phyloP scores from a whole-genome alignment of 2,329 filamentous ascomycete genomes.

The Fusarium praegraminearum region DNA sequence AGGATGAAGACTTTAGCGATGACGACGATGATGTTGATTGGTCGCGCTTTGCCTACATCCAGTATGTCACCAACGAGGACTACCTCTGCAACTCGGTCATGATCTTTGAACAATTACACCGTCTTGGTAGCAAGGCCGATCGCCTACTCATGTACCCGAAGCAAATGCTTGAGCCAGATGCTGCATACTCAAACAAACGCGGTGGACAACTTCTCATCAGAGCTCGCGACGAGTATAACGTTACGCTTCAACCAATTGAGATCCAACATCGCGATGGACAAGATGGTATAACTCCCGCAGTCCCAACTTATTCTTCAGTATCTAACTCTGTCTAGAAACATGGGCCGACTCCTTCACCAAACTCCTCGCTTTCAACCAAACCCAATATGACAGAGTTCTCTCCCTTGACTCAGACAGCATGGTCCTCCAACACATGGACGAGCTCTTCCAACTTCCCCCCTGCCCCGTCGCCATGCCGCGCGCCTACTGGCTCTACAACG shows the following conservation, averaged over 20 bases:
- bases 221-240: slow-evolving; percentile 59
- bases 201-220: slow-evolving; percentile 52
- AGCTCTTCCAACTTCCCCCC: slow-evolving; percentile 75
- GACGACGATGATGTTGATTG: slow-evolving; percentile 14
- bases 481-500: slow-evolving; percentile 75
- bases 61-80: slow-evolving; percentile 61
- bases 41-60: slow-evolving; percentile 59
- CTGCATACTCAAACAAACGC: background rate
- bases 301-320: rapidly evolving
- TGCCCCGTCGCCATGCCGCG: slow-evolving; percentile 75
- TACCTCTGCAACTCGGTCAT: slow-evolving; percentile 65
- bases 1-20: background rate
- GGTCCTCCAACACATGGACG: slow-evolving; percentile 73
- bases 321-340: slow-evolving; percentile 53
- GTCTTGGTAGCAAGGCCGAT: slow-evolving; percentile 58
- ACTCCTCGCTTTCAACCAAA: slow-evolving; percentile 75
- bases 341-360: slow-evolving; percentile 77
- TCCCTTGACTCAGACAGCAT: slow-evolving; percentile 74
- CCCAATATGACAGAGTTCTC: slow-evolving; percentile 64
- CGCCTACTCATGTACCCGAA: slow-evolving; percentile 61
- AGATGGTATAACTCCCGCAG: slow-evolving; percentile 49
- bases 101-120: slow-evolving; percentile 60
- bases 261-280: slow-evolving; percentile 53
- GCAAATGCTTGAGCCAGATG: slow-evolving; percentile 50
- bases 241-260: slow-evolving; percentile 58